Evolutionary conservation across 129 eudicot species (phyloP), one percentile per base, ranked within the genome.

Genomic region (Artemisia tridentata): DNA sequence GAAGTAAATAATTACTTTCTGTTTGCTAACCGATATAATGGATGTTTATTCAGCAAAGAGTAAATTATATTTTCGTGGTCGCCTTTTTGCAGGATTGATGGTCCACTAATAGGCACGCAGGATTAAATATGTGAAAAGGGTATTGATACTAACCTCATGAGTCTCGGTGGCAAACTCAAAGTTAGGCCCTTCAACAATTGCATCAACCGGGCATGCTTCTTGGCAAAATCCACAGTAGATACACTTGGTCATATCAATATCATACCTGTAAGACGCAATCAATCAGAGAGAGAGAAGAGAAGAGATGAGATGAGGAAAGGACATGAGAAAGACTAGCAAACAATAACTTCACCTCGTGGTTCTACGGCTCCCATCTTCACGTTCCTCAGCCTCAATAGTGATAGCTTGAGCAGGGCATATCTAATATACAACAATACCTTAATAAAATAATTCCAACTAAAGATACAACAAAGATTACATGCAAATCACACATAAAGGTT

Each of bases 151-250:
- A 66, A 93, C 99, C 97, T 95, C 99, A 11, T 95, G 99, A 77
- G 99, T 95, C 78, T 95, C 99, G 1, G 99, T 95, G 21, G 99
- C 96, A 78, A 90, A 95, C 82, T 95, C 99, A 71, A 95, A 95
- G 80, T 95, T 90, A 67, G 99, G 99, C 10, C 99, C 99, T 84
- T 95, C 99, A 67, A 95, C 99, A 67, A 95, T 95, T 18, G 99
- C 99, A 86, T 95, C 99, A 71, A 95, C 99, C 0, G 99, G 99
- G 74, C 99, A 95, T 29, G 99, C 99, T 78, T 95, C 99, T 95
- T 95, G 99, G 87, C 99, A 95, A 73, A 95, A 95, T 55, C 99
- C 99, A 82, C 99, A 95, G 81, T 95, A 95, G 63, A 95, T 95
- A 80, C 99, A 95, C 81, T 95, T 90, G 51, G 97, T 95, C 99